Evolutionary conservation across 2,329 filamentous ascomycete species (phyloP), one percentile per base, ranked within the genome.

Genomic region (Trichoderma sp.): DNA sequence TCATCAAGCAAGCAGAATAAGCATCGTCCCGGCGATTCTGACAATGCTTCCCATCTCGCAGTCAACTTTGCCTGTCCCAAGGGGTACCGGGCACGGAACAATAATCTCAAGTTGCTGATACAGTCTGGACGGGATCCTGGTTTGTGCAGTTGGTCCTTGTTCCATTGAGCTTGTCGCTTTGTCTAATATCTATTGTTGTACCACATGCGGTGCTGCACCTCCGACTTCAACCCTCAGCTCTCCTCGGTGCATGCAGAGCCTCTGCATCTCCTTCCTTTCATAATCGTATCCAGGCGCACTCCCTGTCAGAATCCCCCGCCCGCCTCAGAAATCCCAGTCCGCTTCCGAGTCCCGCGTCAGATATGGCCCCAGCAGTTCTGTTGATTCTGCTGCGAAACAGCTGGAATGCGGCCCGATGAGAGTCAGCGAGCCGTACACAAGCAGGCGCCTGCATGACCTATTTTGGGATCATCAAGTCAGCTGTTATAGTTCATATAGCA

Each of bases 401-500:
- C 71, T 75, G 34, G 80, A 83, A 52, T 77, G 72, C 44, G 76
- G 73, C 51, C 81, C 81, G 44, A 83, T 78, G 30, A 82, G 76
- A 0, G 80, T 82, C 65, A 83, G 68, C 2, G 79, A 81, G 45
- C 79, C 79, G 65, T 82, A 82, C 5, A 81, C 77, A 7, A 78
- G 74, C 55, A 83, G 73, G 4, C 71, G 75, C 66, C 75, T 77
- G 71, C 81, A 83, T 67, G 76, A 80, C 62, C 73, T 75, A 57
- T 43, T n/a, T n/a, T 9, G 43, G 3, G 21, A 6, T n/a, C 24
- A 24, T 26, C 52, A 58, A 47, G 58, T 66, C 41, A 66, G 63
- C 34, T 21, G 34, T 7, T 5, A 43, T n/a, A 7, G 10, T 24
- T 48, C 51, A 7, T 4, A 21, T 26, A 44, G 44, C 30, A n/a